These are phyloP conservation scores for Grosmannia serpens DNA, from an alignment of 2,329 filamentous ascomycete species.

Conservation along the genomic window DNA sequence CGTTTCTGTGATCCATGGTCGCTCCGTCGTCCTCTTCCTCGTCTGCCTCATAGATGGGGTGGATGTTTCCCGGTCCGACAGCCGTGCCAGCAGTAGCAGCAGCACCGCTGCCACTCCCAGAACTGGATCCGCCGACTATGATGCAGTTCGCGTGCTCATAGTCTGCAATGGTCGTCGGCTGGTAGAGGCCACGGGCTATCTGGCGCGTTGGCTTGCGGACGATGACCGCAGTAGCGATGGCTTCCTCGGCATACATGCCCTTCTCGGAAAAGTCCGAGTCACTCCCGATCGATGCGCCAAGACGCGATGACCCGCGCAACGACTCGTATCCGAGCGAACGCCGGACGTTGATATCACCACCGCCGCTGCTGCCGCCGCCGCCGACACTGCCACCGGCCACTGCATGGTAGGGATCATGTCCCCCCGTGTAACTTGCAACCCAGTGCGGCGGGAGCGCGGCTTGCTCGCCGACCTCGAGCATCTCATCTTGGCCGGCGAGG, in stretches of 20 bases:
- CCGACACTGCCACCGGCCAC: neutral
- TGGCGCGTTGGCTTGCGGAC: slow-evolving; percentile 17
- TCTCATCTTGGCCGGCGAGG: slow-evolving; percentile 31
- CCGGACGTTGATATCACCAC: neutral
- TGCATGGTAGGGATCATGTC: neutral
- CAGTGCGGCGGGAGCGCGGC: neutral
- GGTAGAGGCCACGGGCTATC: slow-evolving; percentile 25
- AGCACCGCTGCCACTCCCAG: neutral
- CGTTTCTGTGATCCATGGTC: slow-evolving; percentile 4
- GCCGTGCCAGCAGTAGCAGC: neutral
- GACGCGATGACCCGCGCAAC: slow-evolving; percentile 21
- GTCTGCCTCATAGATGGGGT: slow-evolving; percentile 48
- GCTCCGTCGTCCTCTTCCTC: slow-evolving; percentile 33
- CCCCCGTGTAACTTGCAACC: neutral
- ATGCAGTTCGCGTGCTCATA: slow-evolving; percentile 14
- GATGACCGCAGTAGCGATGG: neutral
- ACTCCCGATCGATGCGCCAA: neutral
- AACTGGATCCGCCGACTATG: slow-evolving; percentile 12
- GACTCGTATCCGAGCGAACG: slow-evolving; percentile 39
- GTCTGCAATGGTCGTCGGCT: slow-evolving; percentile 18
- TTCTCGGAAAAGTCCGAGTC: slow-evolving; percentile 5
- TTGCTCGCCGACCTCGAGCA: slow-evolving; percentile 28
- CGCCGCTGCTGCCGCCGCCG: too few relatives aligned
- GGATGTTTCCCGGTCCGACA: slow-evolving; percentile 30
- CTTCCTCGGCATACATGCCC: neutral